Evolutionary conservation across 345 rosid species (phyloP).

Genomic region (Camelina hispida): DNA sequence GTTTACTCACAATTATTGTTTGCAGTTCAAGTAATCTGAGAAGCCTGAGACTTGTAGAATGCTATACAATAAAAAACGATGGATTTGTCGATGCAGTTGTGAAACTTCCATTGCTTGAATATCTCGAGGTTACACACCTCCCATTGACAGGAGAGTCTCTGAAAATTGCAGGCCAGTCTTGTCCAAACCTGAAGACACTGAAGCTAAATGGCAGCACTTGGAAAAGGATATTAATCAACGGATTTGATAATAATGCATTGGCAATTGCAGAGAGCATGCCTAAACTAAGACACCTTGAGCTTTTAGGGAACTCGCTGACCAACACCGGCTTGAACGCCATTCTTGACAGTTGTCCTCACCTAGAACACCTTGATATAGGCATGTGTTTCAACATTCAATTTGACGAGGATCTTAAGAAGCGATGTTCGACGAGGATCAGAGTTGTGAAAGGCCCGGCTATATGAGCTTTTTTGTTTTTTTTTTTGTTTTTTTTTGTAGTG

Average conservation of each 20-base stretch:
- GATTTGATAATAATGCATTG: constrained; percentile 49
- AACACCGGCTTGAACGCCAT: constrained; percentile 59
- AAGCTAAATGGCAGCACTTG: constrained; percentile 24
- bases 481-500: too few relatives aligned
- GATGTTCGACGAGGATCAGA: too few relatives aligned
- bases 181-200: constrained; percentile 35
- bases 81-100: constrained; percentile 13
- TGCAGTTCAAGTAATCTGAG: constrained; percentile 56
- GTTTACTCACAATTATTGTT: not conserved
- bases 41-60: constrained; percentile 49
- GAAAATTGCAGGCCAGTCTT: constrained; percentile 29
- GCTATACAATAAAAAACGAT: constrained; percentile 42
- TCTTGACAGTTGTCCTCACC: constrained; percentile 51
- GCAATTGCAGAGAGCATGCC: constrained; percentile 69
- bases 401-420: too few relatives aligned
- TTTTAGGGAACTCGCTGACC: constrained; percentile 57
- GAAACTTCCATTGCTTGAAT: constrained; percentile 48
- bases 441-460: too few relatives aligned
- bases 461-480: too few relatives aligned
- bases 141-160: not conserved
- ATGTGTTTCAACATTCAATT: too few relatives aligned
- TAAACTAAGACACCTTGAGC: constrained; percentile 52
- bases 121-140: constrained; percentile 41
- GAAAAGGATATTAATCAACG: not conserved
- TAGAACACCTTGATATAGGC: too few relatives aligned